Evolutionary conservation across 2,329 filamentous ascomycete species (phyloP), one percentile per base, ranked within the genome.

Genomic region (Pseudocercospora fuligena): DNA sequence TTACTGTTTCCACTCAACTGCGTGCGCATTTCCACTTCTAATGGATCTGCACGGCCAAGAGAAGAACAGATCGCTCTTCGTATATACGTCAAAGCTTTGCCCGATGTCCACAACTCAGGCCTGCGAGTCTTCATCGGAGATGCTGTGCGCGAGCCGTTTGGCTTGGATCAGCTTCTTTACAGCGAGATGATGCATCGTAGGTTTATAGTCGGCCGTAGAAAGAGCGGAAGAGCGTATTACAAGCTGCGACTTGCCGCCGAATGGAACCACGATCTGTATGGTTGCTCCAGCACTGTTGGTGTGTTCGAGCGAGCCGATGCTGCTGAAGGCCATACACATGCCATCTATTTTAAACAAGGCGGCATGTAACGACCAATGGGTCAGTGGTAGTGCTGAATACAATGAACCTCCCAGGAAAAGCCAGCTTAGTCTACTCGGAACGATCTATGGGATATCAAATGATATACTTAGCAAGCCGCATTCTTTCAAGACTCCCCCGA

Each of bases 321-420:
- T 43, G 61, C 49, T 23, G 23, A 58, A 14, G 61, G 61, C 8
- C 19, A 29, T 21, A 58, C 33, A 8, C 29, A 57, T 12, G 47
- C 51, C 19, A 40, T 63, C 14, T 63, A 56, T 23, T 63, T 63
- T 14, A 57, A 63, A 36, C 61, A 63, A 25, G 51, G 29, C 25
- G 61, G 36, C 3, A 51, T 51, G 47, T 51, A 7, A 51, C 25
- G 19, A 49, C 14, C 14, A 40, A 16, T 6, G 36, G 36, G 36
- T 40, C 12, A 16, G 16, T n/a, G 16, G 14, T 14, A 40, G 36
- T n/a, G 16, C 47, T 23, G 47, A 9, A 51, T 6, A 51, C n/a
- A 5, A 4, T 25, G 21, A 2, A 12, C 12, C 12, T 19, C 5
- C 11, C 31, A 2, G 9, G 23, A 25, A 21, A 51, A 3, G 25